phyloP scores from a whole-genome alignment of 305 asterid species.

The Ilex paraguariensis region DNA sequence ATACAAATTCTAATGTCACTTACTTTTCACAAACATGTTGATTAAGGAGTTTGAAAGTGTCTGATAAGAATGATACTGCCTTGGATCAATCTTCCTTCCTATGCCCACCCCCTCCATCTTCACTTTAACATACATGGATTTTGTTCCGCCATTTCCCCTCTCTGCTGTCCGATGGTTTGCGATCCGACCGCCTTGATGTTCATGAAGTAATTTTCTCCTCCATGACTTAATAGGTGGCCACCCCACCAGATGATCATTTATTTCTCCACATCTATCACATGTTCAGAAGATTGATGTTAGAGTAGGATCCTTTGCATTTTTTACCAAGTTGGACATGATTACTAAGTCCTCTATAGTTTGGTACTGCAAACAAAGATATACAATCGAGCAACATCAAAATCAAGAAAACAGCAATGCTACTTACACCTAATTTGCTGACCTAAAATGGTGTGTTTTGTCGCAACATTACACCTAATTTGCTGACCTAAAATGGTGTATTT shows the following conservation, averaged over 20 bases:
- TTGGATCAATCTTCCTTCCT: constrained; percentile 51
- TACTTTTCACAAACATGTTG: constrained; percentile 50
- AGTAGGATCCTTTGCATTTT: too few relatives aligned
- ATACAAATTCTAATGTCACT: constrained; percentile 2
- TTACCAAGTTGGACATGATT: too few relatives aligned
- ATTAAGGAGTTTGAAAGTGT: constrained; percentile 33
- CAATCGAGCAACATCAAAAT: too few relatives aligned
- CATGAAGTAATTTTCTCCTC: constrained; percentile 42
- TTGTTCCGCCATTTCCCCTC: constrained; percentile 20
- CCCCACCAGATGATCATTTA: constrained; percentile 30
- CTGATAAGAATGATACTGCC: constrained; percentile 27
- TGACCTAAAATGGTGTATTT: too few relatives aligned
- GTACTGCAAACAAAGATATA: too few relatives aligned
- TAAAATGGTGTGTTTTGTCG: too few relatives aligned
- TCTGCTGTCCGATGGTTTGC: constrained; percentile 29
- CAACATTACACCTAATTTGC: too few relatives aligned
- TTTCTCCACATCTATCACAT: not conserved
- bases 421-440: too few relatives aligned
- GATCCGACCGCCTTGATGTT: constrained; percentile 10
- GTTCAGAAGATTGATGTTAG: too few relatives aligned
- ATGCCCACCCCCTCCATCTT: constrained; percentile 76
- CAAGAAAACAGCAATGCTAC: too few relatives aligned
- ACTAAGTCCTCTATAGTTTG: too few relatives aligned
- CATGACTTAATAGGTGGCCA: constrained; percentile 63
- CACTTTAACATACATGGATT: constrained; percentile 48